phyloP scores from a whole-genome alignment of 73 alveolate genomes.

The Tetrahymena borealis region DNA sequence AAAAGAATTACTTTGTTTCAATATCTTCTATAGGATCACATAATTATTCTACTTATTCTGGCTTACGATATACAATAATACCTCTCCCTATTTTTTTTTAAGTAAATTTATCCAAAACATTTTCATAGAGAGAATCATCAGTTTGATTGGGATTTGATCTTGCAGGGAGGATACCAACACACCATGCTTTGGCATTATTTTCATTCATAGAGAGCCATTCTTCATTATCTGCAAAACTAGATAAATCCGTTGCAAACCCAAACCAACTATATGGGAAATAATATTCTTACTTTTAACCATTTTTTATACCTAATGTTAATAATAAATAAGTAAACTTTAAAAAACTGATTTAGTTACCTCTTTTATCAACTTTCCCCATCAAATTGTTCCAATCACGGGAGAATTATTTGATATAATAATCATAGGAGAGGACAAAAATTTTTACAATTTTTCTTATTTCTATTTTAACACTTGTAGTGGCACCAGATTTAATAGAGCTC shows the following conservation, averaged over 20 bases:
- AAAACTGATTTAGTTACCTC: not conserved
- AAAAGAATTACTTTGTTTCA: not conserved
- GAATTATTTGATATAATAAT: not conserved
- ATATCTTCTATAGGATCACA: not conserved
- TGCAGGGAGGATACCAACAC: not conserved
- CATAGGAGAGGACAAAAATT: not conserved
- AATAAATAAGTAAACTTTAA: not conserved
- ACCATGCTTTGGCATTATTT: not conserved
- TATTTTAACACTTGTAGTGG: not conserved
- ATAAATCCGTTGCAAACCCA: not conserved
- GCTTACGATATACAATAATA: not conserved
- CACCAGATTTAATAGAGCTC: not conserved
- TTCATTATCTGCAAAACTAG: not conserved
- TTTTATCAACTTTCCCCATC: not conserved
- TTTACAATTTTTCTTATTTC: not conserved
- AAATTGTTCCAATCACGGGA: not conserved
- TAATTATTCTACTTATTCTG: not conserved
- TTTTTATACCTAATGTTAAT: not conserved
- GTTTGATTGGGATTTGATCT: not conserved
- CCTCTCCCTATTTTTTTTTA: not conserved
- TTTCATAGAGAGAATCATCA: too few relatives aligned
- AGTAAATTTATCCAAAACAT: not conserved
- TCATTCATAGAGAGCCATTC: not conserved
- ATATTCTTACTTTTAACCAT: not conserved
- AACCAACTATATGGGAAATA: not conserved